Conservation (phyloP, 192 early-diverging fungal species). For the Chytriomyces sp. region DNA sequence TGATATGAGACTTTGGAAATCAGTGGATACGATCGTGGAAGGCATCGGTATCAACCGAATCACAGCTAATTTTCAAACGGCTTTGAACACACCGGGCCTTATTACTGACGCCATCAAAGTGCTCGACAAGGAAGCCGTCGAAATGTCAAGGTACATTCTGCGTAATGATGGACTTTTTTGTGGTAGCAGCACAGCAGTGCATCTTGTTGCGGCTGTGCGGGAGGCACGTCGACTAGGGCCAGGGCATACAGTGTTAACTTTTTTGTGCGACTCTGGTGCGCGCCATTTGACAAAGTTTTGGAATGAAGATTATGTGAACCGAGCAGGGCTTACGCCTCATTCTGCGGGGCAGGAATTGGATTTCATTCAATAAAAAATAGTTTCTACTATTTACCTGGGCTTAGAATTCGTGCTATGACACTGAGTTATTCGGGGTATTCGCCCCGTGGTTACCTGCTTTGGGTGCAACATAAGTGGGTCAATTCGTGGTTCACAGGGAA, state of each 20-base stretch:
- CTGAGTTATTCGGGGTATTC: too few species aligned
- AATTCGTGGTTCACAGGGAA: too few species aligned
- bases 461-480: too few species aligned
- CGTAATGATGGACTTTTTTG: conserved; percentile 85
- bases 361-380: too few species aligned
- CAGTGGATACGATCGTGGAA: conserved; percentile 94
- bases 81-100: conserved; percentile 35
- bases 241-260: conserved; percentile 85
- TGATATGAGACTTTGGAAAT: neutral
- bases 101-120: conserved; percentile 86
- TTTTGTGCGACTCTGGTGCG: conserved; percentile 88
- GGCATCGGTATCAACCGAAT: conserved; percentile 94
- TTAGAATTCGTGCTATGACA: too few species aligned
- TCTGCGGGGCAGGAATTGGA: too few species aligned
- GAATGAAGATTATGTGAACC: conserved; percentile 33
- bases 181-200: conserved; percentile 87
- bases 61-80: conserved; percentile 80
- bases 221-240: conserved; percentile 80
- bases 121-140: conserved; percentile 82
- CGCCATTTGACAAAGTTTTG: conserved; percentile 97
- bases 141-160: conserved; percentile 86
- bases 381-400: too few species aligned
- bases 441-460: too few species aligned
- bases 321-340: too few species aligned
- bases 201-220: conserved; percentile 85